Base-by-base conservation (phyloP, 2,329 filamentous ascomycete genomes). In the Pestalotiopsis sp. region DNA sequence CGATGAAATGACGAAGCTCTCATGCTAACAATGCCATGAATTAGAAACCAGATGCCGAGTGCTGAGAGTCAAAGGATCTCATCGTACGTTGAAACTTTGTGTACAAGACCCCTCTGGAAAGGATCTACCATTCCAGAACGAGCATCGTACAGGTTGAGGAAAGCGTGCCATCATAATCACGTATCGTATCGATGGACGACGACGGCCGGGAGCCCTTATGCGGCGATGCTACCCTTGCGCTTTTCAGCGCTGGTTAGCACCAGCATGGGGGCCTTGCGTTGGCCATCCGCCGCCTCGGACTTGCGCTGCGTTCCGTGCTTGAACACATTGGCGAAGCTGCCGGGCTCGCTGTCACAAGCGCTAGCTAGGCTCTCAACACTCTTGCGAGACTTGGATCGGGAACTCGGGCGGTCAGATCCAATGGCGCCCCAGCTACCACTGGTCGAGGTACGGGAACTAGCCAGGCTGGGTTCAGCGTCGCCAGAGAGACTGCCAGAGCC, bases 181-280 rank as follows among this genome's bases (percentile, higher is more conserved):
- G 57, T 58, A 41, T 41, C 31, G 25, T 66, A 20, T n/a, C 23
- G 38, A 56, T 57, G 45, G 45, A 20, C 45, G 45, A n/a, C 17
- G 45, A 38, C n/a, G 25, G 31, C 31, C 11, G 23, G 5, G 14
- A 13, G 14, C 49, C 62, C 69, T 74, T 72, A 78, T 57, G 75
- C 73, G 17, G 68, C 61, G 49, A 74, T 72, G 72, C 80, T 77
- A 81, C 88, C 92, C 87, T 94, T 97, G 81, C 94, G 92, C 89
- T 97, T 97, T 85, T 97, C 94, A 71, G 91, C 92, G 79, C 91
- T 95, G 73, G 93, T 95, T 73, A 98, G 87, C 73, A 98, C 92
- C 77, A 97, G 89, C 86, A 94, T 92, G 66, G 94, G 92, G 74
- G 92, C 92, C 85, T 92, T 95, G 82, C 94, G 93, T 81, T 93